Base-by-base conservation (phyloP, 2,329 filamentous ascomycete species). In the Colletotrichum orbiculare region DNA sequence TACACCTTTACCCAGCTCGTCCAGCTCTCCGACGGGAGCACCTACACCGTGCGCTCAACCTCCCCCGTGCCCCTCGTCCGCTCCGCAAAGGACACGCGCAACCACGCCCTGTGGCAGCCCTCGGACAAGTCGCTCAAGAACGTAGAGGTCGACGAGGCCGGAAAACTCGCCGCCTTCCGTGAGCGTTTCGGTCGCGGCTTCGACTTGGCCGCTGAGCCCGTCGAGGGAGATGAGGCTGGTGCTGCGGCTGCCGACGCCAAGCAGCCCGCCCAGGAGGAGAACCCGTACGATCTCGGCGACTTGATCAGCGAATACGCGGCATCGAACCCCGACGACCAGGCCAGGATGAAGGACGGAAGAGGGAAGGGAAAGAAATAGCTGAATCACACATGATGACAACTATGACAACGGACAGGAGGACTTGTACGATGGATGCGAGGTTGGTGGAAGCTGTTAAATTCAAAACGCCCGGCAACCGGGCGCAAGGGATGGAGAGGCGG, bases 1-100 rank as follows among this genome's bases (percentile, higher is more conserved):
- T 98, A 97, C 85, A 93, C 91, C 71, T 98, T 97, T 84, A 97
- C 95, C n/a, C 96, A 99, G 81, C 87, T 99, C 66, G 85, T 99
- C 70, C 94, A 94, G 58, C 90, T 98, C 69, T 93, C 91, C 45
- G 96, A 99, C 82, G 96, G 96, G 71, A 92, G 88, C 73, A 91
- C 94, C 66, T 98, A 88, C 80, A 89, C 91, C 53, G 85, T 89
- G 73, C 91, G 91, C 75, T 94, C 92, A 33, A 93, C 92, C 10
- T 92, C 88, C 10, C 92, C 93, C 0, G 70, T 79, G 41, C 83
- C 86, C 3, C 77, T 91, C 52, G 85, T 87, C 79, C 82, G 82
- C 64, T 82, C 82, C 63, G 81, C 81, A 66, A 96, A 97, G 79
- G 96, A 99, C 81, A 92, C 91, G 48, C 89, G 93, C 72, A 99